Evolutionary conservation across 2,329 filamentous ascomycete genomes (phyloP).

Genomic region (Pezicula neosporulosa): DNA sequence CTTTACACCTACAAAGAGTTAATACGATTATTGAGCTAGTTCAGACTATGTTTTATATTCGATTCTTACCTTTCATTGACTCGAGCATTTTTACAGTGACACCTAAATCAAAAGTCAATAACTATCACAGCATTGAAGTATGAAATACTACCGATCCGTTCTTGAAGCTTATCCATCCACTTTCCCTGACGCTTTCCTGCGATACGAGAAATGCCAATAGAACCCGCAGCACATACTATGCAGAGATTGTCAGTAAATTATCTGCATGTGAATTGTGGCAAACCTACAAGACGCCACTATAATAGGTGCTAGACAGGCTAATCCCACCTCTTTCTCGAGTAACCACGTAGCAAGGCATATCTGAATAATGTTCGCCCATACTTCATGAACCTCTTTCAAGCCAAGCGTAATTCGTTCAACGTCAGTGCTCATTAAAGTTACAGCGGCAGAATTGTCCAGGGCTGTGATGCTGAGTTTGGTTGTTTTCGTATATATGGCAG

Average conservation of each 20-base stretch:
- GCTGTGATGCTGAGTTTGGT: conserved; percentile 5
- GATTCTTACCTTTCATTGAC: conserved; percentile 18
- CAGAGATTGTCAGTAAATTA: no score
- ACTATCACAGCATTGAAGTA: no score
- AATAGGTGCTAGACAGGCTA: conserved; percentile 3
- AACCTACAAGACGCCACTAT: conserved; percentile 14
- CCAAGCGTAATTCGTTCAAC: conserved; percentile 20
- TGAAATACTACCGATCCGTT: conserved; percentile 13
- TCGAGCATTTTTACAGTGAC: conserved; percentile 9
- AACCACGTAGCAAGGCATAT: conserved; percentile 14
- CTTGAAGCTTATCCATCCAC: conserved; percentile 17
- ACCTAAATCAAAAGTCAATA: not conserved
- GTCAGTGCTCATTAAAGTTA: conserved; percentile 24
- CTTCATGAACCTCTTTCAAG: conserved; percentile 17
- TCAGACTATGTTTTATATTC: not conserved
- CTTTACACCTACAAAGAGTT: no score
- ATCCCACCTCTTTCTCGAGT: conserved; percentile 12
- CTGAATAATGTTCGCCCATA: conserved; percentile 12
- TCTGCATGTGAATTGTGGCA: conserved; percentile 3
- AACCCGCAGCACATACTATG: no score
- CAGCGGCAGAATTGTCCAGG: conserved; percentile 6
- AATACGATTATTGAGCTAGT: conserved; percentile 14
- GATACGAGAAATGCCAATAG: no score
- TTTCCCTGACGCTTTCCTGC: conserved; percentile 10
- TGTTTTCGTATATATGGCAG: conserved; percentile 5